Conservation (phyloP, 2,329 filamentous ascomycete species). For the Aureobasidium sp. region DNA sequence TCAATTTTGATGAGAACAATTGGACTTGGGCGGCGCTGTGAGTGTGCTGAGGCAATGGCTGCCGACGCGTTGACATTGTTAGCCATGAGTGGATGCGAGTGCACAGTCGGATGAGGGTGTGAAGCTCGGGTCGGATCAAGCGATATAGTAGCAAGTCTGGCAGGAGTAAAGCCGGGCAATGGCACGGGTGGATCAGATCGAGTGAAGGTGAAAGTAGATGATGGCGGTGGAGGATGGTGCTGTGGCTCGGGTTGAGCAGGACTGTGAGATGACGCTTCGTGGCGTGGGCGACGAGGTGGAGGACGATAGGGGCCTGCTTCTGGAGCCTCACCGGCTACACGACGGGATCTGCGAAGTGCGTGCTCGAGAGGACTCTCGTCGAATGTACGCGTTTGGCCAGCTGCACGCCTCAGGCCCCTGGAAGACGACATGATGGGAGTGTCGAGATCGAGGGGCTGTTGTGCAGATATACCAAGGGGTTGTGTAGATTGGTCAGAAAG, state of each 20-base stretch:
- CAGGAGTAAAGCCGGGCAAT: slow-evolving; percentile 3
- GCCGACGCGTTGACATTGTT: neutral
- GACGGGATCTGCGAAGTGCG: slow-evolving; percentile 10
- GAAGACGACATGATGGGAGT: slow-evolving; percentile 13
- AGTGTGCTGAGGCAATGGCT: neutral
- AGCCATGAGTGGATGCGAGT: neutral
- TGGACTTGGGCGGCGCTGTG: neutral
- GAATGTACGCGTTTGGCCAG: neutral
- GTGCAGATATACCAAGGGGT: neutral
- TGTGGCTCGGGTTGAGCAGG: neutral
- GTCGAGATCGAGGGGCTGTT: neutral
- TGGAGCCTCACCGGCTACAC: slow-evolving; percentile 13
- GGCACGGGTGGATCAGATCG: slow-evolving; percentile 11
- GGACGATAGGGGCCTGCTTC: slow-evolving; percentile 8
- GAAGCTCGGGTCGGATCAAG: neutral
- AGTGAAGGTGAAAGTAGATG: slow-evolving; percentile 15
- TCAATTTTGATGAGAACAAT: neutral
- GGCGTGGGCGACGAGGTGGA: slow-evolving; percentile 12
- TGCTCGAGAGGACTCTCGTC: neutral
- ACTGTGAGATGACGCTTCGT: neutral
- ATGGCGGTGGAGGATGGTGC: slow-evolving; percentile 14
- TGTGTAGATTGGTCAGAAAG: neutral
- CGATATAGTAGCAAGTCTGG: neutral
- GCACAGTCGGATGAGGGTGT: neutral
- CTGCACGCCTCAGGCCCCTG: neutral